Conservation (phyloP, 768 basidiomycete species). For the Mycena rebaudengoi region DNA sequence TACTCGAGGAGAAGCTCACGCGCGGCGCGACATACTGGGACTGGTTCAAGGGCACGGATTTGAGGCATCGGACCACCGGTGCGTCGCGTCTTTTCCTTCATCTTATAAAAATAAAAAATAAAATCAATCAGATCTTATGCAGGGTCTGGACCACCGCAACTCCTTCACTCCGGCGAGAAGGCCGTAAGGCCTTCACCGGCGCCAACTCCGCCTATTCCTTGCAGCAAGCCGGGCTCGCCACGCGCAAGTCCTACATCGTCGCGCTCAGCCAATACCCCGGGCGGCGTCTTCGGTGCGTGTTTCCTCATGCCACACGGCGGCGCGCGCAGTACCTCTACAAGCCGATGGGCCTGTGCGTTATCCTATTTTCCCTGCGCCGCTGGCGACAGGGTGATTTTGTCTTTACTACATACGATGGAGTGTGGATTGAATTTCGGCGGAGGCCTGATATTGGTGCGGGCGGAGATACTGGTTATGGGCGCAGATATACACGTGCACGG, state of each 20-base stretch:
- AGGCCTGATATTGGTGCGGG: no score
- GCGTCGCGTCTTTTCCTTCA: background rate
- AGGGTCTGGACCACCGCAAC: constrained; percentile 22
- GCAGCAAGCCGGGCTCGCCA: constrained; percentile 40
- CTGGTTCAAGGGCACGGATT: constrained; percentile 36
- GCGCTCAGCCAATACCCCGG: constrained; percentile 24
- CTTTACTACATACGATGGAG: no score
- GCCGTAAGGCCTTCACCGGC: no score
- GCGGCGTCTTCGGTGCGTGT: constrained; percentile 19
- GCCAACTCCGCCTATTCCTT: constrained; percentile 37
- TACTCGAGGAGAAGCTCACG: constrained; percentile 35
- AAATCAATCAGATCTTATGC: constrained; percentile 21
- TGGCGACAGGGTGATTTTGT: background rate
- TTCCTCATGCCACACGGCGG: constrained; percentile 17
- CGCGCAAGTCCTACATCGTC: constrained; percentile 36
- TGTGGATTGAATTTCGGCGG: no score
- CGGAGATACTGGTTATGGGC: constrained; percentile 23
- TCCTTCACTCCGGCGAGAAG: no score
- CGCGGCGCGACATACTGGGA: constrained; percentile 35
- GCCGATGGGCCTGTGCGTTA: constrained; percentile 10
- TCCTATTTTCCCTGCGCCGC: constrained; percentile 10
- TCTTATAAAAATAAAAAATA: no score
- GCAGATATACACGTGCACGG: constrained; percentile 12
- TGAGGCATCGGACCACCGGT: constrained; percentile 20
- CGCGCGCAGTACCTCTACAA: constrained; percentile 16